These are phyloP conservation scores for Macadamia integrifolia DNA, from an alignment of 164 flowering plant species.

Conservation along the genomic window DNA sequence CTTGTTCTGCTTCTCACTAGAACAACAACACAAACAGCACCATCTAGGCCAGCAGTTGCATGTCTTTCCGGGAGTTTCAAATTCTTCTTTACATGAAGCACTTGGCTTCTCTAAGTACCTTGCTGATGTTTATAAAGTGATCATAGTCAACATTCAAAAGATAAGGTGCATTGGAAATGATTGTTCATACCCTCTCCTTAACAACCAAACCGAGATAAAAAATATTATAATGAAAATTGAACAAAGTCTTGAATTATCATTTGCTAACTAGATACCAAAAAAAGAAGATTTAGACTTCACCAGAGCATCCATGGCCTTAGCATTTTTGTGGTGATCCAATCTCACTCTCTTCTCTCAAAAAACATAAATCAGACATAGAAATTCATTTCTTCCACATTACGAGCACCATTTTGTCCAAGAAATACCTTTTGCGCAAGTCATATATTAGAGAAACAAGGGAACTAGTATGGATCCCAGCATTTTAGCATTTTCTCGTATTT, in stretches of 20 bases:
- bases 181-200: constrained; percentile 68
- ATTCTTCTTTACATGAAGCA: constrained; percentile 66
- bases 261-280: not conserved
- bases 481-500: not conserved
- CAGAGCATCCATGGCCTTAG: constrained; percentile 80
- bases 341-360: constrained; percentile 87
- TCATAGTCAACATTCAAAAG: constrained; percentile 79
- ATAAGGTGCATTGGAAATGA: constrained; percentile 79
- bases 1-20: constrained; percentile 28
- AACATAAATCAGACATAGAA: constrained; percentile 67
- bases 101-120: constrained; percentile 80
- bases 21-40: constrained; percentile 59
- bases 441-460: not conserved
- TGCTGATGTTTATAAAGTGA: constrained; percentile 80
- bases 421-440: constrained; percentile 42
- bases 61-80: constrained; percentile 40
- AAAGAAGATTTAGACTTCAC: constrained; percentile 24
- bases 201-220: not conserved
- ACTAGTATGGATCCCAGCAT: not conserved
- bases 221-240: not conserved
- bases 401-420: constrained; percentile 55
- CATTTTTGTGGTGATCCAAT: constrained; percentile 73
- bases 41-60: constrained; percentile 82
- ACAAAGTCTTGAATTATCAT: not conserved
- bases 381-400: constrained; percentile 52